phyloP scores from a whole-genome alignment of 1,284 basidiomycete species.

The Apiotrichum veenhuisii region DNA sequence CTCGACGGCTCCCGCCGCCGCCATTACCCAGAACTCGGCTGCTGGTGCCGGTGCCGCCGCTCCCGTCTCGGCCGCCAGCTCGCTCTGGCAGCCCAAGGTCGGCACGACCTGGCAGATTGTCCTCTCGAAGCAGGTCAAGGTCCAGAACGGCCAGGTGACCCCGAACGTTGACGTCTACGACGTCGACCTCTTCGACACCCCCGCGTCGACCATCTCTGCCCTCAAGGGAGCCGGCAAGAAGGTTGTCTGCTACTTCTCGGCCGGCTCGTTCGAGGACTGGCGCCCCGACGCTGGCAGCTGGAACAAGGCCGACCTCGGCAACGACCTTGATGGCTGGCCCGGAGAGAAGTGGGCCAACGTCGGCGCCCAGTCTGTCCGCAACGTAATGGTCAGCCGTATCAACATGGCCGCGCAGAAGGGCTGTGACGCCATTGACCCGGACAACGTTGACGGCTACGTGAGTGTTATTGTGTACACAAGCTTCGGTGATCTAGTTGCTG shows the following conservation, averaged over 20 bases:
- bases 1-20: neutral
- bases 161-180: constrained; percentile 9
- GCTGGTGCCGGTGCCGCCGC: neutral
- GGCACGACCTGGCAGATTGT: constrained; percentile 10
- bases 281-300: constrained; percentile 3
- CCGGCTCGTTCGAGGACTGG: constrained; percentile 37
- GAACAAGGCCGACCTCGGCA: constrained; percentile 3
- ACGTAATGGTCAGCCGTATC: constrained; percentile 21
- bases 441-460: constrained; percentile 40
- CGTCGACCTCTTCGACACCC: constrained; percentile 11
- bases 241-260: constrained; percentile 47
- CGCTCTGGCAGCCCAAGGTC: constrained; percentile 1
- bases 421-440: constrained; percentile 48
- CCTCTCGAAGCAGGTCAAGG: neutral
- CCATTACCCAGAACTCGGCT: neutral
- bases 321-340: constrained; percentile 3
- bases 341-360: constrained; percentile 13
- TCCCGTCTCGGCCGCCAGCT: neutral
- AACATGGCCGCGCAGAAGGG: constrained; percentile 33
- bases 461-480: neutral
- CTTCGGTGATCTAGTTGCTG: neutral
- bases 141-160: neutral
- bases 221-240: constrained; percentile 32
- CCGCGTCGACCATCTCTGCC: neutral
- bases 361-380: neutral